phyloP scores from a whole-genome alignment of 2,329 filamentous ascomycete genomes.

The Talaromyces amestolkiae region DNA sequence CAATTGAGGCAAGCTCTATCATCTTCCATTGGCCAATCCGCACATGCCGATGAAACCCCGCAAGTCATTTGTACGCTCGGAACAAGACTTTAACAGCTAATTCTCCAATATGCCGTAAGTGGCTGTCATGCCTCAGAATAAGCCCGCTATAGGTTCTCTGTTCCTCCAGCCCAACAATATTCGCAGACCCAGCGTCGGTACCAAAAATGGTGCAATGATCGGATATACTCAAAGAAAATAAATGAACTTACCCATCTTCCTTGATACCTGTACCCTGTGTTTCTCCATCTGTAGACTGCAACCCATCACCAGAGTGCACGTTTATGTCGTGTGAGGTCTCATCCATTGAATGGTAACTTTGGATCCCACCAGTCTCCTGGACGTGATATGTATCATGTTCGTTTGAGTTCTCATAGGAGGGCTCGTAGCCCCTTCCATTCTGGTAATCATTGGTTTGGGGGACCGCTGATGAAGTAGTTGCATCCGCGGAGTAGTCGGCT shows the following conservation, averaged over 20 bases:
- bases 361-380: slow-evolving; percentile 34
- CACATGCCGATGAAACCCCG: background rate
- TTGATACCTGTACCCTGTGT: slow-evolving; percentile 59
- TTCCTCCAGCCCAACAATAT: background rate
- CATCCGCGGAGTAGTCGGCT: slow-evolving; percentile 40
- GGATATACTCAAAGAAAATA: slow-evolving; percentile 18
- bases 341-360: slow-evolving; percentile 26
- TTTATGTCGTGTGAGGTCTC: slow-evolving; percentile 25
- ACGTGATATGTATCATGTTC: slow-evolving; percentile 32
- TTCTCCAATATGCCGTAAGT: background rate
- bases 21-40: background rate
- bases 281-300: slow-evolving; percentile 28
- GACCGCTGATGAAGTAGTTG: slow-evolving; percentile 28
- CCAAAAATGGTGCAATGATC: slow-evolving; percentile 25
- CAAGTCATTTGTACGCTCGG: background rate
- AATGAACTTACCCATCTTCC: slow-evolving; percentile 80
- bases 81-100: background rate
- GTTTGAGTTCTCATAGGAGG: slow-evolving; percentile 23
- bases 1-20: background rate
- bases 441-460: slow-evolving; percentile 12
- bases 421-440: slow-evolving; percentile 2
- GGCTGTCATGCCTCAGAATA: background rate
- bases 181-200: slow-evolving; percentile 17
- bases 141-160: background rate
- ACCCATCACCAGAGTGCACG: slow-evolving; percentile 29